Conservation (phyloP, 805 yeast genomes). For the Metschnikowia baotianmanensis region DNA sequence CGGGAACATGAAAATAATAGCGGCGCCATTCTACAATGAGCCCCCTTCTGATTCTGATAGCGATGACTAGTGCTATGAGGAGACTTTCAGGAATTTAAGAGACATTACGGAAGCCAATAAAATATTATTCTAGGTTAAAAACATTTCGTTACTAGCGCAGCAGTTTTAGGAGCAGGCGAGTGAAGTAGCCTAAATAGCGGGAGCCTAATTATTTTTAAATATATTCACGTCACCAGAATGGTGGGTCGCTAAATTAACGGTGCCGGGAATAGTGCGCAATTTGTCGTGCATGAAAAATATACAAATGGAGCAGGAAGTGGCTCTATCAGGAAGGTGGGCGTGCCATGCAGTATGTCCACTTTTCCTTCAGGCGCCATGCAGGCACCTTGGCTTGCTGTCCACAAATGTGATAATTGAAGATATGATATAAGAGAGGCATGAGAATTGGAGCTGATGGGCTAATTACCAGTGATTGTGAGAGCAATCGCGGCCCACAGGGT, state of each 20-base stretch:
- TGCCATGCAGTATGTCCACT: conserved; percentile 1
- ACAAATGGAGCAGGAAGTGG: conserved; percentile 9
- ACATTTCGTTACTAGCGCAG: not conserved
- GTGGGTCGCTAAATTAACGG: conserved; percentile 1
- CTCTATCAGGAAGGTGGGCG: conserved; percentile 9
- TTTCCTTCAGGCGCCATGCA: no score
- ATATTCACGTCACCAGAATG: not conserved
- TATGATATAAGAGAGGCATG: not conserved
- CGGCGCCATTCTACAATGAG: conserved; percentile 37
- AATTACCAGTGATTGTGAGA: not conserved
- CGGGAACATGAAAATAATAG: conserved; percentile 29
- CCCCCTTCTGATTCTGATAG: conserved; percentile 39
- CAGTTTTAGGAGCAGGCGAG: no score
- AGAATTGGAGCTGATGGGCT: not conserved
- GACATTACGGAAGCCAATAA: not conserved
- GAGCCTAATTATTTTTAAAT: no score
- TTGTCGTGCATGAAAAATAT: conserved; percentile 2
- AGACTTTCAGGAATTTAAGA: not conserved
- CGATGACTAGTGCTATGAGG: conserved; percentile 3
- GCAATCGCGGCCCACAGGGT: not conserved
- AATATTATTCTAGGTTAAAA: not conserved
- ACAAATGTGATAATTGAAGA: no score
- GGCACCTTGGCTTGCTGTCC: no score
- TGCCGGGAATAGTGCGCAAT: conserved; percentile 9
- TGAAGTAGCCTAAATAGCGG: no score